A percentile compares a stretch with the other conserved stretches of the same genome.
Evolutionary conservation across 345 rosid species (phyloP).

Genomic region (Citrus hindsii): DNA sequence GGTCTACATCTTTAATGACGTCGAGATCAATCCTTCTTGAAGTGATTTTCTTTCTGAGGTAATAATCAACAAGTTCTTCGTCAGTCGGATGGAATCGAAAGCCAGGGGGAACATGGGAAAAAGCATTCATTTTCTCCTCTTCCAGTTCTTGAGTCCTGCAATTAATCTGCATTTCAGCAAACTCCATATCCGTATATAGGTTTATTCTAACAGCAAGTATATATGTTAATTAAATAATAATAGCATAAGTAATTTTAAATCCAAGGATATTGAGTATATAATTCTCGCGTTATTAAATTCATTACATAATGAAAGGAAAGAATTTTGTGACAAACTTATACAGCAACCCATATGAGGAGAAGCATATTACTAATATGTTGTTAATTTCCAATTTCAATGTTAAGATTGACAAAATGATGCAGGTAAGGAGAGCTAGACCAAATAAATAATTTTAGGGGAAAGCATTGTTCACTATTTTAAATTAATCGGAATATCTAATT

Average conservation of each 20-base stretch:
- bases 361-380: background rate
- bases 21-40: conserved; percentile 64
- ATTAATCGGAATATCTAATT: background rate
- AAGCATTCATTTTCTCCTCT: conserved; percentile 37
- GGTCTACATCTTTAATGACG: conserved; percentile 76
- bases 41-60: conserved; percentile 61
- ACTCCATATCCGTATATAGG: background rate
- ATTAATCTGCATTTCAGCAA: conserved; percentile 5
- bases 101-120: conserved; percentile 66
- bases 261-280: no score
- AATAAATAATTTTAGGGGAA: background rate
- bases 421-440: background rate
- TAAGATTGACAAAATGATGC: background rate
- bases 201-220: no score
- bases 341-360: background rate
- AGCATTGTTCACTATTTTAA: background rate
- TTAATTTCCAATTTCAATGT: background rate
- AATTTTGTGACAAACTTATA: background rate
- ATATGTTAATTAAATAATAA: no score
- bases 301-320: background rate
- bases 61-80: conserved; percentile 76
- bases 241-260: no score
- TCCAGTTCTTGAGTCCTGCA: conserved; percentile 15
- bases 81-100: conserved; percentile 82
- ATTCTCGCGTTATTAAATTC: background rate